These are phyloP conservation scores for Telfairia occidentalis DNA, from an alignment of 331 rosid genomes.

Conservation along the genomic window DNA sequence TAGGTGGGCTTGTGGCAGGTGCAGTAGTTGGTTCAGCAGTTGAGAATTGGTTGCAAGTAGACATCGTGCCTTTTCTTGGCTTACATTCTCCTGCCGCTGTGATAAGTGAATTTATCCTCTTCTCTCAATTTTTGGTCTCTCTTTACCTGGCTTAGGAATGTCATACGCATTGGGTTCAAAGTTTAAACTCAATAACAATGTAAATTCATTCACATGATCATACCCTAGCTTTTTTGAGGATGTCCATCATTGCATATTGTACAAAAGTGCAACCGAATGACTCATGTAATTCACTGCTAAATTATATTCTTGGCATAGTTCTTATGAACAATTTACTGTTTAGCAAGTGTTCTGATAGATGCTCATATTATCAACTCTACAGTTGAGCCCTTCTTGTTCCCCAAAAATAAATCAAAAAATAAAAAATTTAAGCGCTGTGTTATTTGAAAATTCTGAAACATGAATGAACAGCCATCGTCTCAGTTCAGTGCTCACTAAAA, in stretches of 20 bases:
- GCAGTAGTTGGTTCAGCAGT: conserved; percentile 81
- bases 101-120: conserved; percentile 61
- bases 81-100: conserved; percentile 77
- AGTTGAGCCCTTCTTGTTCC: no score
- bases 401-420: no score
- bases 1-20: conserved; percentile 83
- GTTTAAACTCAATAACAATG: conserved; percentile 32
- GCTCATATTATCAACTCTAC: background rate
- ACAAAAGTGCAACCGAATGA: conserved; percentile 29
- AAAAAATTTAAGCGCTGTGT: no score
- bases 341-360: background rate
- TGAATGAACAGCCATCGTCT: background rate
- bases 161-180: background rate
- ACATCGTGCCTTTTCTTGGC: conserved; percentile 80
- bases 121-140: conserved; percentile 80
- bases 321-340: conserved; percentile 1
- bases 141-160: conserved; percentile 57
- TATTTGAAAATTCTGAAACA: background rate
- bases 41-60: conserved; percentile 94
- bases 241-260: conserved; percentile 57
- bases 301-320: background rate
- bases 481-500: background rate
- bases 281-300: background rate
- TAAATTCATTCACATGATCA: conserved; percentile 69
- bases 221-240: conserved; percentile 34